A percentile compares a stretch with the other conserved stretches of the same genome.
phyloP scores from a whole-genome alignment of 129 eudicot genomes.

The Saussurea involucrata region DNA sequence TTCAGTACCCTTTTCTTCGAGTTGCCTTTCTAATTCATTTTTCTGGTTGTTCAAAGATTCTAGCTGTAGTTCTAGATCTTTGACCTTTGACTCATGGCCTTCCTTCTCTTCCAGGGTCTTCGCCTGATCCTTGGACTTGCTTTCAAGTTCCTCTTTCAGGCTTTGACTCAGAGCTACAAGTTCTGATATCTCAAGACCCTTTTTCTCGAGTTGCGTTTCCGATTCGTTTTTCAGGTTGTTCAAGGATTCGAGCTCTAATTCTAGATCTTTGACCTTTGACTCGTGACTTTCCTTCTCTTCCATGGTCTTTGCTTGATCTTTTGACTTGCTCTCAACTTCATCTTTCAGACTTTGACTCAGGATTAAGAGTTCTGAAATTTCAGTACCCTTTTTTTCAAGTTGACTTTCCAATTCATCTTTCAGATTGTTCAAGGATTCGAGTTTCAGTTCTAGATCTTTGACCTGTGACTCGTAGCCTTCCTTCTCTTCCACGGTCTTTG shows the following conservation, averaged over 20 bases:
- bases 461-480: slow-evolving; percentile 28
- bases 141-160: slow-evolving; percentile 41
- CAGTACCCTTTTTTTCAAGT: slow-evolving; percentile 32
- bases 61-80: slow-evolving; percentile 30
- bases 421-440: slow-evolving; percentile 21
- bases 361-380: slow-evolving; percentile 19
- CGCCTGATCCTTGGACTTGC: slow-evolving; percentile 32
- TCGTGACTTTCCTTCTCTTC: slow-evolving; percentile 49
- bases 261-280: slow-evolving; percentile 39
- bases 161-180: slow-evolving; percentile 20
- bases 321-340: slow-evolving; percentile 44
- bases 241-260: slow-evolving; percentile 28
- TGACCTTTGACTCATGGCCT: slow-evolving; percentile 22
- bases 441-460: slow-evolving; percentile 36
- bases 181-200: slow-evolving; percentile 25
- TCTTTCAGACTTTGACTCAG: slow-evolving; percentile 54
- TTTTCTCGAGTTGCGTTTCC: slow-evolving; percentile 34
- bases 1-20: slow-evolving; percentile 18
- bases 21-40: slow-evolving; percentile 1
- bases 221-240: slow-evolving; percentile 22
- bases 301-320: slow-evolving; percentile 31
- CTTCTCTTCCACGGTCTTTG: slow-evolving; percentile 38
- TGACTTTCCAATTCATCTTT: slow-evolving; percentile 43
- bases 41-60: slow-evolving; percentile 25
- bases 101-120: slow-evolving; percentile 41